These are phyloP conservation scores for Bruguiera gymnorhiza DNA, from an alignment of 345 rosid genomes.

Conservation along the genomic window DNA sequence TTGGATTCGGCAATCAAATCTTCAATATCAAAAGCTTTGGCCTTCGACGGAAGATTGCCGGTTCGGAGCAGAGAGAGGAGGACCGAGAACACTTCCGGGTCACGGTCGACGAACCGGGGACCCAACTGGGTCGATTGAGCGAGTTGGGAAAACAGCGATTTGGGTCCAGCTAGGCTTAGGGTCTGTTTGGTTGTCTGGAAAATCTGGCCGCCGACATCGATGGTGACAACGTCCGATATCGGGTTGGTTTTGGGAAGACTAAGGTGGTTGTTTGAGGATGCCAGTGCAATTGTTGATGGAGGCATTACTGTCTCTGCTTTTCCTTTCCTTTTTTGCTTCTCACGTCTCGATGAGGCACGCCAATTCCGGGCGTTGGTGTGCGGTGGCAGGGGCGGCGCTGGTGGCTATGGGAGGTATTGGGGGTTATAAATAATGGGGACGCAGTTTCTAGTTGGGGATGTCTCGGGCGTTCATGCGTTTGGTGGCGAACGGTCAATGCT, in stretches of 20 bases:
- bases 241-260: slow-evolving; percentile 5
- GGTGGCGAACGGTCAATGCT: too few relatives aligned
- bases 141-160: slow-evolving; percentile 55
- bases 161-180: slow-evolving; percentile 54
- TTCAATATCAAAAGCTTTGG: slow-evolving; percentile 51
- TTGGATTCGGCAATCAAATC: slow-evolving; percentile 74
- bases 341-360: too few relatives aligned
- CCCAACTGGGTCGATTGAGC: slow-evolving; percentile 36
- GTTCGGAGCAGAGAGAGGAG: slow-evolving; percentile 76
- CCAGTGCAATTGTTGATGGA: slow-evolving; percentile 5
- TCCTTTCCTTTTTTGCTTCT: too few relatives aligned
- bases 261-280: neutral
- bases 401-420: too few relatives aligned
- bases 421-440: too few relatives aligned
- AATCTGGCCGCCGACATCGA: slow-evolving; percentile 76
- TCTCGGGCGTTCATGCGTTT: too few relatives aligned
- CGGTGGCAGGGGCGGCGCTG: neutral
- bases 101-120: slow-evolving; percentile 69
- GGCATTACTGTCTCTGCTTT: slow-evolving; percentile 3
- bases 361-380: neutral
- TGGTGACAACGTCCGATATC: slow-evolving; percentile 23
- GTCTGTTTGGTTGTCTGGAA: slow-evolving; percentile 81
- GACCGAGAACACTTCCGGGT: slow-evolving; percentile 74
- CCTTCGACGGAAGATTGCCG: slow-evolving; percentile 72
- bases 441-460: too few relatives aligned